Percentiles rank a stretch among this genome's conserved stretches.
These are phyloP conservation scores for Hemileccinum rubropunctum DNA, from an alignment of 768 basidiomycete species.

Conservation along the genomic window DNA sequence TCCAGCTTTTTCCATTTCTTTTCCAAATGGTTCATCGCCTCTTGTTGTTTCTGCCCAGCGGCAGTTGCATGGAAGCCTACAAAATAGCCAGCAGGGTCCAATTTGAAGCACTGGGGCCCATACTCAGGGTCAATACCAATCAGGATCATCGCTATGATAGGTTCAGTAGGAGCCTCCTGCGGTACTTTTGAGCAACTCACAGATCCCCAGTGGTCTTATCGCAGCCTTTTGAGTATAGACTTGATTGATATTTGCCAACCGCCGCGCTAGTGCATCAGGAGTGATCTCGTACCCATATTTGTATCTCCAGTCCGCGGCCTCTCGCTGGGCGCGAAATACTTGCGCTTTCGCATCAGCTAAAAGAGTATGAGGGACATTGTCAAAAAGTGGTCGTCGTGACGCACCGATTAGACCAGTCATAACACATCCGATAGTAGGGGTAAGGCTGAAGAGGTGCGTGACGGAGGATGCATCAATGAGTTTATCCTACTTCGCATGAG, in stretches of 20 bases:
- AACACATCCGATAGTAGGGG: conserved; percentile 94
- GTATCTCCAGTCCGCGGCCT: conserved; percentile 92
- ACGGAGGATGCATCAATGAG: conserved; percentile 92
- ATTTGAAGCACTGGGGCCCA: conserved; percentile 97
- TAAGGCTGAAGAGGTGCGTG: conserved; percentile 94
- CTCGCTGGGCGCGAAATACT: conserved; percentile 78
- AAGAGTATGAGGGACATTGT: conserved; percentile 2
- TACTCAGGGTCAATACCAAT: conserved; percentile 89
- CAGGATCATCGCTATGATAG: conserved; percentile 80
- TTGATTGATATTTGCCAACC: conserved; percentile 97
- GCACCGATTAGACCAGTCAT: conserved; percentile 96
- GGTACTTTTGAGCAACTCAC: conserved; percentile 44
- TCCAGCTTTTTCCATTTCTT: conserved; percentile 98
- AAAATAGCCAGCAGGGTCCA: conserved; percentile 98
- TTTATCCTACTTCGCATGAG: conserved; percentile 69
- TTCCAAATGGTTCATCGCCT: conserved; percentile 97
- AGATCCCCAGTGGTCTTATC: conserved; percentile 95
- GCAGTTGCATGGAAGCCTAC: conserved; percentile 98
- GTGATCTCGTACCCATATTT: conserved; percentile 99
- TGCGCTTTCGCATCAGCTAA: conserved; percentile 91
- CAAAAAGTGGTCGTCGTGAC: conserved; percentile 14
- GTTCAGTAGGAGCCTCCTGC: not conserved
- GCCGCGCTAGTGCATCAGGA: conserved; percentile 90
- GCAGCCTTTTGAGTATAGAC: conserved; percentile 97
- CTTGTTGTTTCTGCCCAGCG: conserved; percentile 96